Base-by-base conservation (phyloP, 129 eudicot genomes). In the Lactuca sativa region DNA sequence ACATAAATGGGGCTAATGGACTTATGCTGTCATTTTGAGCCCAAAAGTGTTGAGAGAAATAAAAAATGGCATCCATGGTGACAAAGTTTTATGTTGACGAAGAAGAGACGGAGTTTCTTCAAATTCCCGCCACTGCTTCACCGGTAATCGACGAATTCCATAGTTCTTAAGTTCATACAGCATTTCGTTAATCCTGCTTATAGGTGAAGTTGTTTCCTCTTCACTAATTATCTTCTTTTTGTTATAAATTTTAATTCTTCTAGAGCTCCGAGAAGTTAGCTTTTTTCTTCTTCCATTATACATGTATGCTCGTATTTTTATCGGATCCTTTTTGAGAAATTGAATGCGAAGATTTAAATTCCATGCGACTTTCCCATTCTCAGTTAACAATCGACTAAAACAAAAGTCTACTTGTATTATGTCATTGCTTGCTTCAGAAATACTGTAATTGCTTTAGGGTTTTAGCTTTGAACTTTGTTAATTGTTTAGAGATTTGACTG, bases 61-160 rank as follows among this genome's bases (percentile, higher is more conserved):
- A 0, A 38, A 41, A 57, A 31, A 59, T 13, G 44, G 43, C 5
- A n/a, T 36, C 33, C 60, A 36, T 66, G 49, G 34, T 15, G 43
- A 25, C 30, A 25, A 0, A 25, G 30, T 25, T 25, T 4, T 32
- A 18, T 37, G 17, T 32, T 13, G 38, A 68, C 65, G 64, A 5
- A 33, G 5, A 15, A 55, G 40, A 55, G 16, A 15, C 66, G 25
- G 54, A 18, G 7, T 18, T 67, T 56, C 4, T 37, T 43, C 66
- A 31, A 64, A 10, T 74, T 74, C 78, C 78, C 72, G 78, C 78
- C 78, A 74, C 30, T 56, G 72, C 52, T 37, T 40, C 41, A 8
- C 55, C 32, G 30, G 25, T 38, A 33, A 43, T 30, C 8, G 64
- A 43, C 56, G 71, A 56, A 64, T 7, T 41, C 25, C 51, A 38